Evolutionary conservation across 495 filamentous ascomycete genomes (phyloP).

Genomic region (Peziza echinospora): DNA sequence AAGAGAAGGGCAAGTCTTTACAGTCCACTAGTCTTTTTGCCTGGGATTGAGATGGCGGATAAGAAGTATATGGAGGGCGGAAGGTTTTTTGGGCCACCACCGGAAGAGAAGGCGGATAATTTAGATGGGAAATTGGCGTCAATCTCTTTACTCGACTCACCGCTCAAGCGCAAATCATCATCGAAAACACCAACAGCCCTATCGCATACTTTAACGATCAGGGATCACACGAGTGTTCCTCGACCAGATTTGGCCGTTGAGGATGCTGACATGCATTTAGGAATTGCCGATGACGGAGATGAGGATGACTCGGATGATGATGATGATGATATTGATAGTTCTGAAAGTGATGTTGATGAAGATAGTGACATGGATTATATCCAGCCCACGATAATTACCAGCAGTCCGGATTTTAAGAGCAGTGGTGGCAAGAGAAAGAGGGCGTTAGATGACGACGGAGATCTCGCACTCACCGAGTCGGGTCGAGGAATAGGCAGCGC

Average conservation of each 20-base stretch:
- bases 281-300: conserved; percentile 10
- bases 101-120: background rate
- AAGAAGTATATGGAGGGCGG: conserved; percentile 18
- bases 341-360: conserved; percentile 7
- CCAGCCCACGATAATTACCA: conserved; percentile 12
- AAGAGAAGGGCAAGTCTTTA: conserved; percentile 13
- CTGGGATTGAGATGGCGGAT: conserved; percentile 17
- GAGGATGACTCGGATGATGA: conserved; percentile 11
- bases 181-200: background rate
- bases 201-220: conserved; percentile 6
- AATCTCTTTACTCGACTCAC: background rate
- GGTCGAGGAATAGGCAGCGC: background rate
- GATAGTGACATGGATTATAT: conserved; percentile 14
- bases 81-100: conserved; percentile 14
- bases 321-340: conserved; percentile 1
- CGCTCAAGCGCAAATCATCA: background rate
- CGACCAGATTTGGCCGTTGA: conserved; percentile 7
- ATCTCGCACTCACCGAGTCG: conserved; percentile 5
- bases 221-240: conserved; percentile 10
- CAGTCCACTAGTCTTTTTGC: conserved; percentile 15
- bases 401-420: conserved; percentile 18
- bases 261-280: conserved; percentile 7
- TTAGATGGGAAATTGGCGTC: background rate
- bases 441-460: conserved; percentile 11
- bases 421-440: conserved; percentile 13